Evolutionary conservation across 2,329 filamentous ascomycete species (phyloP).

Genomic region (Aspergillus ibericus): DNA sequence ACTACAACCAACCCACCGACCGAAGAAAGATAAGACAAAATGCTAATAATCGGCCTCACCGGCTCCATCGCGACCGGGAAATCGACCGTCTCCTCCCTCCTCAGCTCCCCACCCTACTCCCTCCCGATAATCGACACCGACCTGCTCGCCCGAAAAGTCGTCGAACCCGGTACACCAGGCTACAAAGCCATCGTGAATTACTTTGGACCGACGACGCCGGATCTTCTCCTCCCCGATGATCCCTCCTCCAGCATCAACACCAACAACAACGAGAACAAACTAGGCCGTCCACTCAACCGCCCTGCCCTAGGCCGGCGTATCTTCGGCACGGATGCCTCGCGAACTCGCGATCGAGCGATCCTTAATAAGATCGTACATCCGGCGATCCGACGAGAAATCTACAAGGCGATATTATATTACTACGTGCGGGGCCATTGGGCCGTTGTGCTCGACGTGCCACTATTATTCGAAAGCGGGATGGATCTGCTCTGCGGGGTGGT

Average conservation of each 20-base stretch:
- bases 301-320: constrained; percentile 81
- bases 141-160: constrained; percentile 84
- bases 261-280: constrained; percentile 20
- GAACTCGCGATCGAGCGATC: constrained; percentile 68
- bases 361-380: constrained; percentile 93
- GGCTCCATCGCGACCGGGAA: constrained; percentile 98
- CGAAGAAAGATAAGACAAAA: constrained; percentile 39
- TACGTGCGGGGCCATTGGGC: constrained; percentile 81
- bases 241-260: constrained; percentile 39
- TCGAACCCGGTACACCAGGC: constrained; percentile 83
- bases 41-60: constrained; percentile 94
- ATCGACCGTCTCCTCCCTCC: constrained; percentile 85
- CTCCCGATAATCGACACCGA: constrained; percentile 94
- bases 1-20: background rate
- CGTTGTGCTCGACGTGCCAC: constrained; percentile 85
- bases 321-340: constrained; percentile 75
- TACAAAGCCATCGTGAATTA: constrained; percentile 79
- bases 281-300: constrained; percentile 69
- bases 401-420: constrained; percentile 67
- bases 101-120: constrained; percentile 76
- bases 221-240: constrained; percentile 64
- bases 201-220: constrained; percentile 80
- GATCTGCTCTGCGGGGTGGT: constrained; percentile 83
- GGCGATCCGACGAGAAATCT: constrained; percentile 80
- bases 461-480: constrained; percentile 85